Percentiles rank a stretch among this genome's conserved stretches.
phyloP scores from a whole-genome alignment of 768 basidiomycete genomes.

The Mycena polygramma region DNA sequence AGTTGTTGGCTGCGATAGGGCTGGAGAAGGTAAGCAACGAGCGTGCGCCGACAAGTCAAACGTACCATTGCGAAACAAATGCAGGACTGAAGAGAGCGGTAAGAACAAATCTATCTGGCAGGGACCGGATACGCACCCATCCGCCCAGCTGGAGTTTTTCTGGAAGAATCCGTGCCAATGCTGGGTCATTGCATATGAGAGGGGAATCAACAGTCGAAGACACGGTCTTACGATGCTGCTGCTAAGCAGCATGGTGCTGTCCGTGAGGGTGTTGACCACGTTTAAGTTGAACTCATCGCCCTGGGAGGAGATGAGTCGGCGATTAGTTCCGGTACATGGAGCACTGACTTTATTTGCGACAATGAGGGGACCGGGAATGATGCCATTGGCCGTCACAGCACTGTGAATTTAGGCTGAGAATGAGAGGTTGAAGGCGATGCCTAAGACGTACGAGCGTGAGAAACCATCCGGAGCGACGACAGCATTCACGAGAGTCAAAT shows the following conservation, averaged over 20 bases:
- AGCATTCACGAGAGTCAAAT: slow-evolving; percentile 42
- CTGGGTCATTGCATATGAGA: background rate
- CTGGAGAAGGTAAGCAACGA: too few species aligned
- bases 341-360: slow-evolving; percentile 26
- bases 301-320: slow-evolving; percentile 27
- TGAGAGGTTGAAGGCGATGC: too few species aligned
- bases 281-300: slow-evolving; percentile 52
- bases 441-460: slow-evolving; percentile 43
- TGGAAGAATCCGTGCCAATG: slow-evolving; percentile 52
- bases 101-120: too few species aligned
- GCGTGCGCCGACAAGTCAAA: too few species aligned
- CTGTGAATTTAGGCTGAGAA: background rate
- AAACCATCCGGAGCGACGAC: slow-evolving; percentile 55
- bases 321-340: too few species aligned
- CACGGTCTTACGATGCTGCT: slow-evolving; percentile 52
- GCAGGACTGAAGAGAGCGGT: background rate
- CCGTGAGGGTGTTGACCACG: slow-evolving; percentile 54
- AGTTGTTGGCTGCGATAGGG: slow-evolving; percentile 14
- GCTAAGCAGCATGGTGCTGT: slow-evolving; percentile 52
- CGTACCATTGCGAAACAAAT: slow-evolving; percentile 11
- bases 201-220: background rate
- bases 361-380: slow-evolving; percentile 25
- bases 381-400: slow-evolving; percentile 5
- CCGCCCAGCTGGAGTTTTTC: slow-evolving; percentile 43
- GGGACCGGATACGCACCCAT: background rate